A percentile compares a stretch with the other conserved stretches of the same genome.
These are phyloP conservation scores for Amaranthus palmeri DNA, from an alignment of 148 eudicot species.

Conservation along the genomic window DNA sequence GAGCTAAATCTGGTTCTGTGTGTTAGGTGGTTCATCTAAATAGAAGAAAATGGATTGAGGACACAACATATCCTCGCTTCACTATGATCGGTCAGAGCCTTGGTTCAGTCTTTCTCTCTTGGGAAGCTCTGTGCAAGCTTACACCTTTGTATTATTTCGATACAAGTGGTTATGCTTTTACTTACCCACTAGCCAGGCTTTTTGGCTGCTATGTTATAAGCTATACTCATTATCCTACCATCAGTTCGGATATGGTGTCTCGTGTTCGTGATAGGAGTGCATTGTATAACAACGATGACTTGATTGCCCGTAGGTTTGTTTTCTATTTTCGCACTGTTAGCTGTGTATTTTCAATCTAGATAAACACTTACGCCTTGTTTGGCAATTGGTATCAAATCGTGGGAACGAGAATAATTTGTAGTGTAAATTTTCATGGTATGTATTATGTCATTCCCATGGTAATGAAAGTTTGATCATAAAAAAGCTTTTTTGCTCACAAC, in stretches of 20 bases:
- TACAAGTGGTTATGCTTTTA: constrained; percentile 98
- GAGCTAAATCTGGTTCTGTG: constrained; percentile 15
- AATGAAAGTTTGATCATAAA: no score
- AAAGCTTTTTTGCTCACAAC: no score
- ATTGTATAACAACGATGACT: constrained; percentile 78
- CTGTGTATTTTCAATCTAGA: neutral
- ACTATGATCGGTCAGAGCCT: constrained; percentile 97
- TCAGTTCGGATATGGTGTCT: constrained; percentile 93
- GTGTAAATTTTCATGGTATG: no score
- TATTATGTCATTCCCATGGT: no score
- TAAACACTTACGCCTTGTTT: neutral
- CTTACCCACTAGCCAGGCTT: constrained; percentile 80
- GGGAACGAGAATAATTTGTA: no score
- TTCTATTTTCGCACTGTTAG: neutral
- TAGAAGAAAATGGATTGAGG: constrained; percentile 96
- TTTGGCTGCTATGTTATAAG: constrained; percentile 92
- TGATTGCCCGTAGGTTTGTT: constrained; percentile 76
- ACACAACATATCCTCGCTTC: constrained; percentile 89
- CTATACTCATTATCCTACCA: constrained; percentile 97
- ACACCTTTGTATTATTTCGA: constrained; percentile 76
- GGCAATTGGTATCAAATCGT: no score
- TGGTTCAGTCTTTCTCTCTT: constrained; percentile 87
- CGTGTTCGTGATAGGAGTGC: constrained; percentile 70
- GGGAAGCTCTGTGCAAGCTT: constrained; percentile 83
- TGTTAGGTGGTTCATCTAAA: constrained; percentile 81